These are phyloP conservation scores for Paraconiothyrium sp. DNA, from an alignment of 2,329 filamentous ascomycete species.

Conservation along the genomic window DNA sequence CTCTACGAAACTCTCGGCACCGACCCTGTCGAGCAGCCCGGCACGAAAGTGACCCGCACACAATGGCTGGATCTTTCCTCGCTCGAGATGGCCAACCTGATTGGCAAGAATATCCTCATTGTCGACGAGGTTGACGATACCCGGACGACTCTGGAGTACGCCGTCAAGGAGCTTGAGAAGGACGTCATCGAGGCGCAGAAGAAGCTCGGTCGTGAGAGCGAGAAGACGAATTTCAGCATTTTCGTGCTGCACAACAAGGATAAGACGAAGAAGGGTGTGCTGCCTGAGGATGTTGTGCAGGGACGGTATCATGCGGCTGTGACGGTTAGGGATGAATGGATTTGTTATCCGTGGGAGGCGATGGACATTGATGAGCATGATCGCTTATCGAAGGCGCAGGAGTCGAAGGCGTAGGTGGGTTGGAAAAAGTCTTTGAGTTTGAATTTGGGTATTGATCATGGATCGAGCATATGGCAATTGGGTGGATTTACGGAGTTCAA, in stretches of 20 bases:
- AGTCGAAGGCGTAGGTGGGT: conserved; percentile 27
- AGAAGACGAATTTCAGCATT: conserved; percentile 88
- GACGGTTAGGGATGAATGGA: conserved; percentile 95
- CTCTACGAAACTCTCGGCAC: conserved; percentile 87
- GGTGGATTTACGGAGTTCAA: conserved; percentile 13
- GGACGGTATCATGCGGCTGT: conserved; percentile 83
- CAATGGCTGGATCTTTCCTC: conserved; percentile 96
- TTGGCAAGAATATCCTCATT: conserved; percentile 90
- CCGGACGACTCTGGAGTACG: conserved; percentile 91
- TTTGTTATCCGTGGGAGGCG: conserved; percentile 99
- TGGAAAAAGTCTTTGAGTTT: background rate
- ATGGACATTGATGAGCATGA: conserved; percentile 94
- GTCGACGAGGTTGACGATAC: conserved; percentile 98
- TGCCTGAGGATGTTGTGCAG: conserved; percentile 81
- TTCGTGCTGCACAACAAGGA: conserved; percentile 99
- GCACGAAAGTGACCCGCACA: conserved; percentile 94
- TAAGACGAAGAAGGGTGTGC: conserved; percentile 89
- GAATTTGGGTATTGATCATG: background rate
- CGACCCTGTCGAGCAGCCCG: conserved; percentile 75
- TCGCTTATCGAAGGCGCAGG: conserved; percentile 64
- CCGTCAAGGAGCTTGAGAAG: conserved; percentile 91
- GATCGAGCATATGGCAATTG: conserved; percentile 8
- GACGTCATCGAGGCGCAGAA: conserved; percentile 85
- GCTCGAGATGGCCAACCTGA: conserved; percentile 86
- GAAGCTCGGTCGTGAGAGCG: conserved; percentile 72